Conservation (phyloP, 257 asterid genomes). For the Solanum chaucha region DNA sequence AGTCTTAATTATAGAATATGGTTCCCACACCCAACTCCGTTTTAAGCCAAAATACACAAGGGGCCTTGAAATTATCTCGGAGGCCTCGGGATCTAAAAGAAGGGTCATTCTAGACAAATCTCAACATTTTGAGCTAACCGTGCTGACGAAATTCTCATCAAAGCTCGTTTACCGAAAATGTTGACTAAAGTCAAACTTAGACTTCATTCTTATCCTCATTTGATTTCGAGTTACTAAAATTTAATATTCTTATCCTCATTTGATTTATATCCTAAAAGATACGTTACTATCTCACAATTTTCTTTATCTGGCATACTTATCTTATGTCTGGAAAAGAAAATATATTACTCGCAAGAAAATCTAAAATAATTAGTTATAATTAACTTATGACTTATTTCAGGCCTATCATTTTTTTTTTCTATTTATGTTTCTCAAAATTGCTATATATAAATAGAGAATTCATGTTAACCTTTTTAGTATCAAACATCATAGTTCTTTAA, state of each 20-base stretch:
- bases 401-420: not conserved
- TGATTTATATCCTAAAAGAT: not conserved
- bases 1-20: no score
- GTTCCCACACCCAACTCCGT: no score
- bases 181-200: no score
- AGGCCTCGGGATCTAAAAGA: no score
- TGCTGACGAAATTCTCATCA: no score
- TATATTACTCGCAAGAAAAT: not conserved
- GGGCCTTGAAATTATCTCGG: rapidly evolving
- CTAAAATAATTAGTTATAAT: not conserved
- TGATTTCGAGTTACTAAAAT: not conserved
- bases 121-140: no score
- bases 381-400: not conserved
- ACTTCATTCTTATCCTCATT: no score
- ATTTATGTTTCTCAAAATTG: not conserved
- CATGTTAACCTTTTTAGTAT: not conserved
- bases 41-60: no score
- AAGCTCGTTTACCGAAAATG: no score
- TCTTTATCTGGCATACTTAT: not conserved
- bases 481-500: not conserved
- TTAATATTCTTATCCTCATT: not conserved
- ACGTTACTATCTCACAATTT: not conserved
- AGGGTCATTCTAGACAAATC: no score
- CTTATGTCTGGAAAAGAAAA: not conserved
- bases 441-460: constrained; percentile 10